Percentiles rank a stretch among this genome's conserved stretches.
phyloP scores from a whole-genome alignment of 306 rosid genomes.

The Prunus mongolica region DNA sequence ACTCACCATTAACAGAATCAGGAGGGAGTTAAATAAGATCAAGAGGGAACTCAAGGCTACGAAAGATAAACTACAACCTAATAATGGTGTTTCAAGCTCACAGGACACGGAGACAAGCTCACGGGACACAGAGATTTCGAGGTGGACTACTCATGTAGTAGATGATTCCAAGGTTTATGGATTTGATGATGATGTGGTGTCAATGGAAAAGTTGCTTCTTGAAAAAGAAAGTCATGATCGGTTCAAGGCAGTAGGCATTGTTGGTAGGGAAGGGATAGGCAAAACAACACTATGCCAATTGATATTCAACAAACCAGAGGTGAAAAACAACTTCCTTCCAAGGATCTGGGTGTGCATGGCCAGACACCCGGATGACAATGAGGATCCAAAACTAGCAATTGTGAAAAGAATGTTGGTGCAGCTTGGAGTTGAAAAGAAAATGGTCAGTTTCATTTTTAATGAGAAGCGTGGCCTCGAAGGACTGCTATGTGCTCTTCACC shows the following conservation, averaged over 20 bases:
- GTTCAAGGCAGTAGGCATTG: slow-evolving; percentile 19
- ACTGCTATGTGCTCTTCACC: slow-evolving; percentile 14
- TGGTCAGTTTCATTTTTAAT: background rate
- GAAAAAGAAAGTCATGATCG: background rate
- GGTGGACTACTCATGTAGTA: background rate
- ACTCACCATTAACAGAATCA: background rate
- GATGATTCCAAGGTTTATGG: slow-evolving; percentile 14
- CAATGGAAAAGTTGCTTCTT: slow-evolving; percentile 7
- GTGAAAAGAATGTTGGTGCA: slow-evolving; percentile 5
- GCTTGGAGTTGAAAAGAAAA: slow-evolving; percentile 19
- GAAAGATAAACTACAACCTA: background rate
- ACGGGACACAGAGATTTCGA: background rate
- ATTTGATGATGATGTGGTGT: slow-evolving; percentile 10
- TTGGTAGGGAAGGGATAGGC: slow-evolving; percentile 14
- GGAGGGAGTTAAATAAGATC: background rate
- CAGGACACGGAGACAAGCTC: background rate
- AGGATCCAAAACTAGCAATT: background rate
- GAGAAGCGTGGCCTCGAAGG: background rate
- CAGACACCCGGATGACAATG: background rate
- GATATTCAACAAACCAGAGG: slow-evolving; percentile 11
- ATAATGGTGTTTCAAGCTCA: background rate
- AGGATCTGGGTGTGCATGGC: slow-evolving; percentile 32
- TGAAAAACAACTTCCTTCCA: slow-evolving; percentile 10
- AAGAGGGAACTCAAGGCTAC: background rate
- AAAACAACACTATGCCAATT: slow-evolving; percentile 18